Evolutionary conservation across 164 flowering plant genomes (phyloP).

Genomic region (Liquidambar formosana): DNA sequence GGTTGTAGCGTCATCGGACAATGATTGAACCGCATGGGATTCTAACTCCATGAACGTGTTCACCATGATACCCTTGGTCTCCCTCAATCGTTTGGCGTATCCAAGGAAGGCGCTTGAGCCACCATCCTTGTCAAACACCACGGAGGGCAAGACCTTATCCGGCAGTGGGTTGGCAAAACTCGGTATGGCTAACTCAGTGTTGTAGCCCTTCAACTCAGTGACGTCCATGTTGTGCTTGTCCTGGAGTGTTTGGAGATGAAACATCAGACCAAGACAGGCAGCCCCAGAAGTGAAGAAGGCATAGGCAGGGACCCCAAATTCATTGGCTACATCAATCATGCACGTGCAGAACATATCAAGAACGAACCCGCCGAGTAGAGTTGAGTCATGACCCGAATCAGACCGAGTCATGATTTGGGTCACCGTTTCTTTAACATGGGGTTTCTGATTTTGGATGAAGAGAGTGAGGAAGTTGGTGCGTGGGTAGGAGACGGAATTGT

Average conservation of each 20-base stretch:
- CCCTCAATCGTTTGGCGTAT: constrained; percentile 2
- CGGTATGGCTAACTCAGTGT: constrained; percentile 2
- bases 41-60: constrained; percentile 32
- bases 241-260: constrained; percentile 2
- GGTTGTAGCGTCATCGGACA: neutral
- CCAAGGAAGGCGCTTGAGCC: neutral
- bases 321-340: constrained; percentile 9
- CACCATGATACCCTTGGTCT: constrained; percentile 26
- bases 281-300: constrained; percentile 4
- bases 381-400: neutral
- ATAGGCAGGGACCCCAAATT: constrained; percentile 4
- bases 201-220: neutral
- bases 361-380: constrained; percentile 14
- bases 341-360: constrained; percentile 12
- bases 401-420: neutral
- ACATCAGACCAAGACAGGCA: neutral
- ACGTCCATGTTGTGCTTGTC: neutral
- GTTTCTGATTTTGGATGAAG: constrained; percentile 13
- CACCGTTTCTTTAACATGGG: constrained; percentile 11
- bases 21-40: constrained; percentile 14
- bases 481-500: neutral
- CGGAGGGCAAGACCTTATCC: neutral
- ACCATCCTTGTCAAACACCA: neutral
- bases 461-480: neutral
- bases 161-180: constrained; percentile 24